Percentiles rank a stretch among this genome's conserved stretches.
phyloP scores from a whole-genome alignment of 345 rosid genomes.

The Combretum micranthum region DNA sequence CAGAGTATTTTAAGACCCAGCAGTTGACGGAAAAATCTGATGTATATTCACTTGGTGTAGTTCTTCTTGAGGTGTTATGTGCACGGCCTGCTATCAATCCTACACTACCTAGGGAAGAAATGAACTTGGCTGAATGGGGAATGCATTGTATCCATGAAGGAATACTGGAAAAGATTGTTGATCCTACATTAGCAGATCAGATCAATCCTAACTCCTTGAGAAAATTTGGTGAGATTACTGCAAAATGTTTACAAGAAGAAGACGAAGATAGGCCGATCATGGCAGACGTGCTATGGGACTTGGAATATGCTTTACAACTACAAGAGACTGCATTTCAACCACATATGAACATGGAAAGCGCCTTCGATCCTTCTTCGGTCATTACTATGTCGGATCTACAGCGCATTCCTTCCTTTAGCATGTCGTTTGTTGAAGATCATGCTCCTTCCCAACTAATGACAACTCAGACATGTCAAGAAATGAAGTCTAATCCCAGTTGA shows the following conservation, averaged over 20 bases:
- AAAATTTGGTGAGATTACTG: slow-evolving; percentile 40
- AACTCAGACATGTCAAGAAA: neutral
- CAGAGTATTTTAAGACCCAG: slow-evolving; percentile 40
- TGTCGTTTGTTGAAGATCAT: slow-evolving; percentile 5
- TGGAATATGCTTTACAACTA: too few species aligned
- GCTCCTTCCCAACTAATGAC: slow-evolving; percentile 5
- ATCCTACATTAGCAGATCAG: slow-evolving; percentile 24
- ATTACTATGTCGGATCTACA: slow-evolving; percentile 12
- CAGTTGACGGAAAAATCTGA: slow-evolving; percentile 52
- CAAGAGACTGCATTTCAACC: slow-evolving; percentile 15
- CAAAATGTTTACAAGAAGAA: slow-evolving; percentile 55
- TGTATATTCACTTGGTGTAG: slow-evolving; percentile 51
- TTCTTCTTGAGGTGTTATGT: slow-evolving; percentile 48
- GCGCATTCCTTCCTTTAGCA: slow-evolving; percentile 21
- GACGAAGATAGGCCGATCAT: slow-evolving; percentile 45
- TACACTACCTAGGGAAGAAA: slow-evolving; percentile 30
- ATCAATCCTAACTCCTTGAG: slow-evolving; percentile 33
- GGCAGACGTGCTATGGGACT: slow-evolving; percentile 55
- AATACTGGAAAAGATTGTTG: slow-evolving; percentile 32
- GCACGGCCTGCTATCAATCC: slow-evolving; percentile 37
- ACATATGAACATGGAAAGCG: slow-evolving; percentile 22
- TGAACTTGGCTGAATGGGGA: slow-evolving; percentile 51
- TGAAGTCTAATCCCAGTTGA: slow-evolving; percentile 6
- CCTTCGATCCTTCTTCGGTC: slow-evolving; percentile 13
- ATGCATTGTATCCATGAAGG: slow-evolving; percentile 25